These are phyloP conservation scores for Nannochloris sp. DNA, from an alignment of 139 green algal species.

Conservation along the genomic window DNA sequence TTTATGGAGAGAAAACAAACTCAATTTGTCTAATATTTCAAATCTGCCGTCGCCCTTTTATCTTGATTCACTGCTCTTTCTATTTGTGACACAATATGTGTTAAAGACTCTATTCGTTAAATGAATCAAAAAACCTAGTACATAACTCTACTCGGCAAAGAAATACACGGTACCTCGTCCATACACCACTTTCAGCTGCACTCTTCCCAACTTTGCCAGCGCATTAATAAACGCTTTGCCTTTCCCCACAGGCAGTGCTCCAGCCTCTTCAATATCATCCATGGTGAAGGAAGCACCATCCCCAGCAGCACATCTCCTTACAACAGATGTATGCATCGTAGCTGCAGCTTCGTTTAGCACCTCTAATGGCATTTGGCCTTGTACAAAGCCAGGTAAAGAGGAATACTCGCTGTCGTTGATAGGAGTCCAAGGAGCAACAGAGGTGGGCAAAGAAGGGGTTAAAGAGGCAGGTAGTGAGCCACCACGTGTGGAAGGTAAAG, in stretches of 20 bases:
- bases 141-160: too few relatives aligned
- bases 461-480: background rate
- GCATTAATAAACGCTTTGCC: constrained; percentile 21
- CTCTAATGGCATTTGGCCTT: constrained; percentile 17
- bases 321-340: constrained; percentile 1
- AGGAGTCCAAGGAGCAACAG: background rate
- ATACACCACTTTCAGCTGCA: constrained; percentile 22
- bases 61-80: background rate
- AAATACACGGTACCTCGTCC: constrained; percentile 16
- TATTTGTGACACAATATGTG: background rate
- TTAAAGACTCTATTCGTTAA: too few relatives aligned
- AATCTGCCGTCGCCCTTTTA: background rate
- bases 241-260: constrained; percentile 10
- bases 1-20: too few relatives aligned
- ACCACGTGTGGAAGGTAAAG: background rate
- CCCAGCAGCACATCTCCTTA: background rate
- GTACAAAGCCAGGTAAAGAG: constrained; percentile 22
- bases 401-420: constrained; percentile 4
- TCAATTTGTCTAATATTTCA: too few relatives aligned
- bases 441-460: background rate
- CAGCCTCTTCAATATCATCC: constrained; percentile 12
- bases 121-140: too few relatives aligned
- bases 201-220: constrained; percentile 25
- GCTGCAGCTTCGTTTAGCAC: constrained; percentile 3
- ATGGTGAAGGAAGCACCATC: constrained; percentile 8